A percentile compares a stretch with the other conserved stretches of the same genome.
Evolutionary conservation across 129 eudicot species (phyloP).

Genomic region (Artemisia argyi): DNA sequence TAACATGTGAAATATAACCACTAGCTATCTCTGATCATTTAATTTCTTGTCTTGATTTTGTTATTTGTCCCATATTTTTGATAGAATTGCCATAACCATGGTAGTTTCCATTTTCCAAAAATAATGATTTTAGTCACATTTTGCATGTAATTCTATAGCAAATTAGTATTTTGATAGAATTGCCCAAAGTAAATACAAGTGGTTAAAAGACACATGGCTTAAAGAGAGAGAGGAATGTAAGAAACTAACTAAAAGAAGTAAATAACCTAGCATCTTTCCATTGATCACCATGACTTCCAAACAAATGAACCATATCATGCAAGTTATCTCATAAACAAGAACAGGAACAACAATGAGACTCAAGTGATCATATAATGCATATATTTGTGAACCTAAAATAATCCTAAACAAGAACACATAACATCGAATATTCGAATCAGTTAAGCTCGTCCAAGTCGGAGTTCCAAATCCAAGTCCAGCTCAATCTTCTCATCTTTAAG

Average conservation of each 20-base stretch:
- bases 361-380: not conserved
- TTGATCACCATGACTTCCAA: not conserved
- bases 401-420: not conserved
- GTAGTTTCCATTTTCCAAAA: not conserved
- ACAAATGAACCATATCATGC: not conserved
- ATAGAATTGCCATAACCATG: not conserved
- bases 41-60: not conserved
- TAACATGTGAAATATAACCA: too few relatives aligned
- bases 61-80: not conserved
- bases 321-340: constrained; percentile 11
- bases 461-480: constrained; percentile 86
- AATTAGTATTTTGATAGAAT: too few relatives aligned
- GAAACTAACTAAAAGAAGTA: too few relatives aligned
- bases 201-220: not conserved
- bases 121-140: not conserved
- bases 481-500: constrained; percentile 49
- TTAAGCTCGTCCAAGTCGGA: constrained; percentile 60
- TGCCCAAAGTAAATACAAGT: not conserved
- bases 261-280: too few relatives aligned
- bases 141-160: too few relatives aligned
- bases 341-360: not conserved
- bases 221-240: too few relatives aligned
- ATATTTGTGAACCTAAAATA: constrained; percentile 5
- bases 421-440: not conserved
- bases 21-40: too few relatives aligned